These are phyloP conservation scores for Prosopis cineraria DNA, from an alignment of 306 rosid species.

Conservation along the genomic window DNA sequence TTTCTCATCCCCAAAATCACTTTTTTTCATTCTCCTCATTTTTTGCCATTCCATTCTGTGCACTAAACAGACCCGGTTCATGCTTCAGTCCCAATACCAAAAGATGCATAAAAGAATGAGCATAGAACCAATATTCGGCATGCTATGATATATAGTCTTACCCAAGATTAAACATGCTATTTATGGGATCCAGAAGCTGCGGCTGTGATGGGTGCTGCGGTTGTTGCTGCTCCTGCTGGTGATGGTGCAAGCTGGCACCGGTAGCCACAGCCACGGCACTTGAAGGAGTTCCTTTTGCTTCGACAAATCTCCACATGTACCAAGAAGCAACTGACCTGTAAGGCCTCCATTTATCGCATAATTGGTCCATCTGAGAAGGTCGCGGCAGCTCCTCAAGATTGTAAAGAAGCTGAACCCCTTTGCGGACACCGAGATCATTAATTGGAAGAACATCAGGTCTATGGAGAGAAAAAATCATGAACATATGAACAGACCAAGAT, in stretches of 20 bases:
- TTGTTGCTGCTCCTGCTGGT: constrained; percentile 53
- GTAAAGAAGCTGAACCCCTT: constrained; percentile 87
- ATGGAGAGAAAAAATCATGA: constrained; percentile 96
- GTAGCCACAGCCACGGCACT: constrained; percentile 81
- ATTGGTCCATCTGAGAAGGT: constrained; percentile 93
- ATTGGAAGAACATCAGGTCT: constrained; percentile 94
- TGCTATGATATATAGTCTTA: constrained; percentile 31
- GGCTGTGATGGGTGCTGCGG: constrained; percentile 67
- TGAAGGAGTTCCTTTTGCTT: constrained; percentile 86
- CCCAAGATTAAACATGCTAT: constrained; percentile 89
- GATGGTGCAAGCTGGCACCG: constrained; percentile 69
- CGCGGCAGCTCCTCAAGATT: constrained; percentile 85
- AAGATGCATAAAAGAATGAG: background rate
- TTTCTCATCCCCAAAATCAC: background rate
- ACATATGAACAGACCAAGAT: constrained; percentile 99
- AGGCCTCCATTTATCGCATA: constrained; percentile 97
- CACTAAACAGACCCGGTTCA: background rate
- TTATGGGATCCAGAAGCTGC: constrained; percentile 91
- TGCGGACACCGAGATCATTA: constrained; percentile 85
- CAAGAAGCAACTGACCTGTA: constrained; percentile 91
- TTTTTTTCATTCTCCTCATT: background rate
- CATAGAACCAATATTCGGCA: constrained; percentile 1
- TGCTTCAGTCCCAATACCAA: background rate
- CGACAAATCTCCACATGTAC: constrained; percentile 96
- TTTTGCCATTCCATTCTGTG: background rate